Evolutionary conservation across 23 red algal genomes (phyloP), one percentile per base, ranked within the genome.

Genomic region (Agarophyton chilense): DNA sequence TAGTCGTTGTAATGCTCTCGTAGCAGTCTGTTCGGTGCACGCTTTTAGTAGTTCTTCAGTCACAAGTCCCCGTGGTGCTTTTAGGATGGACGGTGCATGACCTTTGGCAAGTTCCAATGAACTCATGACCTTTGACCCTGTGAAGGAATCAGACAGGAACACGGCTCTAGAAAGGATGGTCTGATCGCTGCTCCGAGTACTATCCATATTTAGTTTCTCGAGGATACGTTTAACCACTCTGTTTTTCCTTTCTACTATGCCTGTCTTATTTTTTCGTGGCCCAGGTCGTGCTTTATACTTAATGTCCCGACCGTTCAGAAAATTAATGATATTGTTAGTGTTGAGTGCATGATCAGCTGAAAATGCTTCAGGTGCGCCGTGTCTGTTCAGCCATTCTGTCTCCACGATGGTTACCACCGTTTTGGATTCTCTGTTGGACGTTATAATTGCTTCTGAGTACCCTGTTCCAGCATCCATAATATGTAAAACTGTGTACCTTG

Each of bases 201-300:
- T n/a, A n/a, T n/a, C n/a, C n/a, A n/a, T n/a, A n/a, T n/a, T n/a
- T n/a, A n/a, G n/a, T n/a, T n/a, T n/a, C n/a, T n/a, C n/a, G n/a
- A n/a, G n/a, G n/a, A n/a, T n/a, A n/a, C n/a, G n/a, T n/a, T n/a
- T n/a, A n/a, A n/a, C n/a, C n/a, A n/a, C n/a, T n/a, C n/a, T n/a
- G n/a, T n/a, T n/a, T n/a, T n/a, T n/a, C 45, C 60, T 68, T 72
- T 86, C 45, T 28, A 86, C 81, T 18, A 86, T 86, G 7, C 58
- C 58, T 18, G 58, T 73, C 62, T 86, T 86, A 43, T 86, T 70
- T 36, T 86, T 57, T n/a, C 81, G 57, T 33, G 58, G 21, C n/a
- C 33, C 62, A 41, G 60, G 57, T 47, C 81, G 57, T 25, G 36
- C 9, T 50, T 86, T 86, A 44, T 49, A 71, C 12, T 18, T 34